phyloP scores from a whole-genome alignment of 2,329 filamentous ascomycete species.

The Microdochium bolleyi region DNA sequence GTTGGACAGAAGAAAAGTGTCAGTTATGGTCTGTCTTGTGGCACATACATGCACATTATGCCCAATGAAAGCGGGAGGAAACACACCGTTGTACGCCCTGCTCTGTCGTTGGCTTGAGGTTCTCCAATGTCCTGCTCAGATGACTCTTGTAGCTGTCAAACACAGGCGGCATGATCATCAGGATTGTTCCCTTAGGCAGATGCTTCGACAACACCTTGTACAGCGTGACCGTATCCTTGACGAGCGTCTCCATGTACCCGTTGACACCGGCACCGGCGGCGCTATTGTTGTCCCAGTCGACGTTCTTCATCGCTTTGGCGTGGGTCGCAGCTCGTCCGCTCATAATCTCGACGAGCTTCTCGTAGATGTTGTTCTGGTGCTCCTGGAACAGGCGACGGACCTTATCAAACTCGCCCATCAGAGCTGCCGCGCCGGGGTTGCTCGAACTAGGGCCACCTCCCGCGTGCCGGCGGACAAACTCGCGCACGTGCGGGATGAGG shows the following conservation, averaged over 20 bases:
- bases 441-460: constrained; percentile 32
- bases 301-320: constrained; percentile 64
- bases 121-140: constrained; percentile 62
- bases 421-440: constrained; percentile 38
- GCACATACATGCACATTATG: not conserved
- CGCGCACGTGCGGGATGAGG: constrained; percentile 80
- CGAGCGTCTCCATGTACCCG: constrained; percentile 77
- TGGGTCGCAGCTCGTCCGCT: constrained; percentile 66
- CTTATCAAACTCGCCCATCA: constrained; percentile 84
- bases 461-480: constrained; percentile 77
- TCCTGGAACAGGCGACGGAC: constrained; percentile 77
- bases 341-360: constrained; percentile 93
- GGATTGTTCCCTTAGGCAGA: constrained; percentile 66
- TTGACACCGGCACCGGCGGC: constrained; percentile 35
- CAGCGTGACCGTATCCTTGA: constrained; percentile 77
- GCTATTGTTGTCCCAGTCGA: constrained; percentile 57
- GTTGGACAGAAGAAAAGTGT: not conserved
- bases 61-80: constrained; percentile 2
- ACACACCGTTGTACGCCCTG: constrained; percentile 61
- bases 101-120: constrained; percentile 56
- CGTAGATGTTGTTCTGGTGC: constrained; percentile 83
- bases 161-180: constrained; percentile 79
- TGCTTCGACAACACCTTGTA: constrained; percentile 79
- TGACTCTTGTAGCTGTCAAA: constrained; percentile 77
- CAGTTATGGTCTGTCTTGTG: constrained; percentile 1